Evolutionary conservation across 768 basidiomycete genomes (phyloP).

Genomic region (Boletus vinaceobasis): DNA sequence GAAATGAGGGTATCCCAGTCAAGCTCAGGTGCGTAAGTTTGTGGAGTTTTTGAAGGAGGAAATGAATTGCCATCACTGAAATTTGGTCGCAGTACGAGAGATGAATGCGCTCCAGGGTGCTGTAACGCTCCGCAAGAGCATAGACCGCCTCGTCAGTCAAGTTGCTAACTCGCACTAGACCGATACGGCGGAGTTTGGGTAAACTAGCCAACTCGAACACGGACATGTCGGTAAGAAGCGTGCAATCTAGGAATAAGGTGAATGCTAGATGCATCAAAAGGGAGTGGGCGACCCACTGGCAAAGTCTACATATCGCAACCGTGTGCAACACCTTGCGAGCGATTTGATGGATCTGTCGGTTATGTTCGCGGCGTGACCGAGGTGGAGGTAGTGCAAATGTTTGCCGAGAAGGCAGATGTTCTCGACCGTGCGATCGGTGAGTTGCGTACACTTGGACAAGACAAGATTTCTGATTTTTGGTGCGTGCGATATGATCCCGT

Average conservation of each 20-base stretch:
- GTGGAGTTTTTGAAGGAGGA: slow-evolving; percentile 82
- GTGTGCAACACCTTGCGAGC: slow-evolving; percentile 82
- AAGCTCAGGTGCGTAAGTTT: slow-evolving; percentile 92
- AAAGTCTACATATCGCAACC: slow-evolving; percentile 92
- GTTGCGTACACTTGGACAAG: slow-evolving; percentile 73
- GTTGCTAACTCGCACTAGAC: slow-evolving; percentile 89
- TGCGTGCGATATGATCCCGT: slow-evolving; percentile 76
- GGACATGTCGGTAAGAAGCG: slow-evolving; percentile 85
- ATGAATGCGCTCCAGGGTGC: slow-evolving; percentile 91
- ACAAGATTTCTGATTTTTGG: slow-evolving; percentile 85
- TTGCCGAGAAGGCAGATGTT: slow-evolving; percentile 86
- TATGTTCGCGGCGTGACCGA: slow-evolving; percentile 87
- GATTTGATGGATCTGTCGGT: slow-evolving; percentile 85
- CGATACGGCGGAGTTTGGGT: slow-evolving; percentile 89
- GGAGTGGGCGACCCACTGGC: slow-evolving; percentile 62
- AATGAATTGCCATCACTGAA: slow-evolving; percentile 86
- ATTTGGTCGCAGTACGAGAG: slow-evolving; percentile 97
- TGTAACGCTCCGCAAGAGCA: slow-evolving; percentile 79
- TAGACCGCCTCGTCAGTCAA: slow-evolving; percentile 93
- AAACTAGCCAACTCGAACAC: slow-evolving; percentile 87
- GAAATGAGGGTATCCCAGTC: slow-evolving; percentile 95
- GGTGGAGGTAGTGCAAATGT: slow-evolving; percentile 90
- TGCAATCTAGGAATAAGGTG: slow-evolving; percentile 58
- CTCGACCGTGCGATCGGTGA: slow-evolving; percentile 81
- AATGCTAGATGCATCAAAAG: not conserved